phyloP scores from a whole-genome alignment of 176 grass and related monocot species.

The Aegilops longissima region DNA sequence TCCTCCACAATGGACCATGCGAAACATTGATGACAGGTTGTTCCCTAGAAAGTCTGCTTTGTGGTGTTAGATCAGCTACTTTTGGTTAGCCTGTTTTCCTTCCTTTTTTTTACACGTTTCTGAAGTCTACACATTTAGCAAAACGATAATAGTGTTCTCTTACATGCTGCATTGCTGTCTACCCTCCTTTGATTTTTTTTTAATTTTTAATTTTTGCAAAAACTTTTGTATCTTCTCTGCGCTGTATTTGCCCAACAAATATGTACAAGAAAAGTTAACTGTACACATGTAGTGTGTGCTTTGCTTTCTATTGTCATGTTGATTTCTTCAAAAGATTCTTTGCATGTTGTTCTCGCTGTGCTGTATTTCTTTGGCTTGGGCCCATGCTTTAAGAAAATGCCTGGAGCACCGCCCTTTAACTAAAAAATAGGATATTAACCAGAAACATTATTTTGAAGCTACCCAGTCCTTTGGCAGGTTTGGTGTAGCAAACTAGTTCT shows the following conservation, averaged over 20 bases:
- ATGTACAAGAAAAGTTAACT: not conserved
- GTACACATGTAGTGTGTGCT: not conserved
- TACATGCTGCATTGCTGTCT: not conserved
- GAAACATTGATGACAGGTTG: constrained; percentile 98
- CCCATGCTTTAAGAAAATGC: not conserved
- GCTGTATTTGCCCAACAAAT: not conserved
- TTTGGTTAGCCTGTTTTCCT: constrained; percentile 26
- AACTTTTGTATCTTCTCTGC: not conserved
- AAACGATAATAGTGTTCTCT: not conserved
- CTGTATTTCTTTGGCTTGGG: constrained; percentile 8
- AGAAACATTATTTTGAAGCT: not conserved
- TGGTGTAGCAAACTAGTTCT: constrained; percentile 11
- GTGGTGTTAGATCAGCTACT: constrained; percentile 29
- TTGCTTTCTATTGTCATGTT: not conserved
- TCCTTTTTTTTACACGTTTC: constrained; percentile 12
- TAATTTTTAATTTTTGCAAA: not conserved
- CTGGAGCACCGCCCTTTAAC: not conserved
- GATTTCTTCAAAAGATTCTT: not conserved
- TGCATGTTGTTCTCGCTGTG: not conserved
- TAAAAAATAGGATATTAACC: not conserved
- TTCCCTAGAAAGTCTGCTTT: constrained; percentile 43
- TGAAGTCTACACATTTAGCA: constrained; percentile 9
- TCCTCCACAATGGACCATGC: constrained; percentile 99
- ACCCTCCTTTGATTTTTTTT: not conserved
- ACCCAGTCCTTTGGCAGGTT: not conserved